These are phyloP conservation scores for Sanghuangporus weigelae DNA, from an alignment of 1,284 basidiomycete genomes.

Conservation along the genomic window DNA sequence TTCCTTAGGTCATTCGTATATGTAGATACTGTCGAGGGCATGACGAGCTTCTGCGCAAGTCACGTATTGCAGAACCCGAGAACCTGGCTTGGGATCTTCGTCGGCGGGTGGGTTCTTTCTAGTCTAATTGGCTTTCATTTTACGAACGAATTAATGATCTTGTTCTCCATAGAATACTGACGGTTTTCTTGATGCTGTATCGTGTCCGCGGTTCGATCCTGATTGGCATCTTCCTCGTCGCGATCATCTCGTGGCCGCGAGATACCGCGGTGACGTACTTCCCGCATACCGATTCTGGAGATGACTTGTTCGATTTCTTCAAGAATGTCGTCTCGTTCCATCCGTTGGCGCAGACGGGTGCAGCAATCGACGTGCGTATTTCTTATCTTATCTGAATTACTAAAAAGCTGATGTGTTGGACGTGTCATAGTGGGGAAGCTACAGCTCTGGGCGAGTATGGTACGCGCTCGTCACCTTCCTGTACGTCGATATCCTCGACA, in stretches of 20 bases:
- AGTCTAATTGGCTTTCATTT: not conserved
- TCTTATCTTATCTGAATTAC: slow-evolving; percentile 7
- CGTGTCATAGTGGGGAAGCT: slow-evolving; percentile 39
- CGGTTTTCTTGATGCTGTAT: slow-evolving; percentile 78
- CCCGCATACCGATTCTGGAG: slow-evolving; percentile 65
- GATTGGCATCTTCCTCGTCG: slow-evolving; percentile 81
- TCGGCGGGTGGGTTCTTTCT: slow-evolving; percentile 59
- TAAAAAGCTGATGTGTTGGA: slow-evolving; percentile 1
- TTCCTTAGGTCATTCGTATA: not conserved
- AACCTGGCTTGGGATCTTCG: slow-evolving; percentile 87
- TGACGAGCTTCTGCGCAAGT: slow-evolving; percentile 59
- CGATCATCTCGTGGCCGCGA: slow-evolving; percentile 86
- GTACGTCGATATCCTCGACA: slow-evolving; percentile 82
- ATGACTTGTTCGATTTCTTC: slow-evolving; percentile 80
- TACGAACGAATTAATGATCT: not conserved
- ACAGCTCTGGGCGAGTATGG: slow-evolving; percentile 74
- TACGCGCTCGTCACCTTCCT: slow-evolving; percentile 85
- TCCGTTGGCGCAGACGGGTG: slow-evolving; percentile 55
- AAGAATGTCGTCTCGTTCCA: slow-evolving; percentile 81
- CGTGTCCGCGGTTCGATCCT: slow-evolving; percentile 82
- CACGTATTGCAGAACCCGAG: slow-evolving; percentile 71
- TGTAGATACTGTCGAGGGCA: slow-evolving; percentile 32
- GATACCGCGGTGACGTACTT: slow-evolving; percentile 78
- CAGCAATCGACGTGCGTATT: slow-evolving; percentile 56
- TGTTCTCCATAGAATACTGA: slow-evolving; percentile 50